Evolutionary conservation across 306 rosid genomes (phyloP).

Genomic region (Acacia melanoxylon): DNA sequence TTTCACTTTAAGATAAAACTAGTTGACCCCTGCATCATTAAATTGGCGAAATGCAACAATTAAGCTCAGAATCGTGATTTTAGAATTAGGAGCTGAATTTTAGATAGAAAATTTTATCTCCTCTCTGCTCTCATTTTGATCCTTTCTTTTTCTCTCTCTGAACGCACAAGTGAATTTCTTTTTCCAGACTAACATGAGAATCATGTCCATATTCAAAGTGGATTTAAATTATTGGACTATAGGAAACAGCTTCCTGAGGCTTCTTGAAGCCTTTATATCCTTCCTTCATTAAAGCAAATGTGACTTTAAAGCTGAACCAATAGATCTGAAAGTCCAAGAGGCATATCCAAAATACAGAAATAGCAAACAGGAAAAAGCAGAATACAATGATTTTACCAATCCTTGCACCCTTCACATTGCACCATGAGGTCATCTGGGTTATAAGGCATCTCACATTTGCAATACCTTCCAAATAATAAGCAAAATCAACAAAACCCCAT

Average conservation of each 20-base stretch:
- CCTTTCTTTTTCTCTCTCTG: background rate
- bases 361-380: constrained; percentile 6
- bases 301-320: background rate
- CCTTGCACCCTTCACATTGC: constrained; percentile 85
- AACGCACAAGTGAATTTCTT: background rate
- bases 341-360: background rate
- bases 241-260: constrained; percentile 10
- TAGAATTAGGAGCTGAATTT: background rate
- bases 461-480: constrained; percentile 56
- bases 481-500: constrained; percentile 14
- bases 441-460: constrained; percentile 89
- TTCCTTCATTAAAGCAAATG: constrained; percentile 12
- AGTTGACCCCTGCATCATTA: constrained; percentile 9
- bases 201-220: background rate
- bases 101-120: background rate
- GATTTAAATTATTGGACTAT: background rate
- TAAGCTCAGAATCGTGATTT: background rate
- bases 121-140: background rate
- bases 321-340: background rate
- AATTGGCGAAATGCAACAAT: background rate
- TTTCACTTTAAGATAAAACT: background rate
- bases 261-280: background rate
- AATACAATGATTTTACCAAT: constrained; percentile 53
- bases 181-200: constrained; percentile 8
- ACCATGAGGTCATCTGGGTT: constrained; percentile 90